Conservation (phyloP, 371 early-diverging fungal genomes). For the Blakeslea trispora region DNA sequence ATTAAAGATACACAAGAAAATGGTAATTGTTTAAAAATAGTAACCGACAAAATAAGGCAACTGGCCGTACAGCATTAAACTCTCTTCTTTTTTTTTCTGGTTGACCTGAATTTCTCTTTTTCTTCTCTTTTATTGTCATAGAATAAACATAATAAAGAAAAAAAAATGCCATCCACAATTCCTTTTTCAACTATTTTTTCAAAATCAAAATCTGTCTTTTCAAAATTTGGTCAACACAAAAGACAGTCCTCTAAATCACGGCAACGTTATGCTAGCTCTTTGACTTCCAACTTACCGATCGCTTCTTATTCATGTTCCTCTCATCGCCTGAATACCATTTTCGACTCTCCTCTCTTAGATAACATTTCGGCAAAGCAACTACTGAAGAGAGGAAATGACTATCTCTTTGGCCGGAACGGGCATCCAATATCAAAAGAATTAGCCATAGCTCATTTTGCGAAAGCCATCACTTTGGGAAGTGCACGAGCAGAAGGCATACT, state of each 20-base stretch:
- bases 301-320: neutral
- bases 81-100: conserved; percentile 6
- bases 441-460: conserved; percentile 46
- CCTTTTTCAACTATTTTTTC: conserved; percentile 17
- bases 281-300: conserved; percentile 1
- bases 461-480: conserved; percentile 43
- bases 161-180: conserved; percentile 14
- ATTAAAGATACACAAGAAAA: no score
- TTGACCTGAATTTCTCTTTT: conserved; percentile 10
- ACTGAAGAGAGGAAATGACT: conserved; percentile 42
- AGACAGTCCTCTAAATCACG: neutral
- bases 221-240: conserved; percentile 11
- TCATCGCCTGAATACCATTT: neutral
- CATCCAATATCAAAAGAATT: conserved; percentile 34
- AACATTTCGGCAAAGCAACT: conserved; percentile 12
- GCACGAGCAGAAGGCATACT: conserved; percentile 49
- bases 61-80: no score
- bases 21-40: no score
- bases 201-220: conserved; percentile 24
- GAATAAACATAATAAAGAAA: no score
- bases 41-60: no score
- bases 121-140: conserved; percentile 10
- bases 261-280: conserved; percentile 6
- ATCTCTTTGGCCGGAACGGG: conserved; percentile 57
- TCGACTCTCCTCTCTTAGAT: neutral